These are phyloP conservation scores for Mortierella sp. DNA, from an alignment of 371 early-diverging fungal genomes.

Conservation along the genomic window DNA sequence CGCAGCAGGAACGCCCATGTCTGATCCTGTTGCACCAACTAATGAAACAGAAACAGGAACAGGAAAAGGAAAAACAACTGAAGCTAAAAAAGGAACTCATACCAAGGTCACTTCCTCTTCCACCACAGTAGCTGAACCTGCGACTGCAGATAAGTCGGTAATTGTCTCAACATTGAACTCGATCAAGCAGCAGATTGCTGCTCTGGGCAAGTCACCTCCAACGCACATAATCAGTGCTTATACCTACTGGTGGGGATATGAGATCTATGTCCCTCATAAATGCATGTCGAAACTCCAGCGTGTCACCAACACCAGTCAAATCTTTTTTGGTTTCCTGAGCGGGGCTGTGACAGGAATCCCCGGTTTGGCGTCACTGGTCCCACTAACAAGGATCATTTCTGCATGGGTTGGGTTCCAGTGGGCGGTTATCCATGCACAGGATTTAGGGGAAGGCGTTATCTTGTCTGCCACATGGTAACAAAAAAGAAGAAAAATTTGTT, in stretches of 20 bases:
- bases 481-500: not conserved
- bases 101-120: conserved; percentile 35
- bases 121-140: conserved; percentile 16
- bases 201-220: conserved; percentile 35
- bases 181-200: conserved; percentile 42
- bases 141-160: conserved; percentile 29
- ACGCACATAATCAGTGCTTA: conserved; percentile 50
- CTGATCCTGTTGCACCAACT: not conserved
- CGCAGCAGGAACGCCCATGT: not conserved
- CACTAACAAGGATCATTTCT: conserved; percentile 56
- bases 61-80: not conserved
- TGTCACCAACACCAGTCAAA: conserved; percentile 48
- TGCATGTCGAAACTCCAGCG: conserved; percentile 56
- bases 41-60: not conserved
- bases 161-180: conserved; percentile 47
- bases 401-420: conserved; percentile 60
- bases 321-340: conserved; percentile 57
- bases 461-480: conserved; percentile 59
- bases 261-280: conserved; percentile 58
- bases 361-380: conserved; percentile 50
- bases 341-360: conserved; percentile 45
- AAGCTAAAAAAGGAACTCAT: conserved; percentile 13
- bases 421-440: conserved; percentile 51
- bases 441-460: conserved; percentile 55
- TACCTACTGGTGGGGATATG: conserved; percentile 60